A percentile compares a stretch with the other conserved stretches of the same genome.
Evolutionary conservation across 2,329 filamentous ascomycete genomes (phyloP).

Genomic region (Purpureocillium takamizusanense): DNA sequence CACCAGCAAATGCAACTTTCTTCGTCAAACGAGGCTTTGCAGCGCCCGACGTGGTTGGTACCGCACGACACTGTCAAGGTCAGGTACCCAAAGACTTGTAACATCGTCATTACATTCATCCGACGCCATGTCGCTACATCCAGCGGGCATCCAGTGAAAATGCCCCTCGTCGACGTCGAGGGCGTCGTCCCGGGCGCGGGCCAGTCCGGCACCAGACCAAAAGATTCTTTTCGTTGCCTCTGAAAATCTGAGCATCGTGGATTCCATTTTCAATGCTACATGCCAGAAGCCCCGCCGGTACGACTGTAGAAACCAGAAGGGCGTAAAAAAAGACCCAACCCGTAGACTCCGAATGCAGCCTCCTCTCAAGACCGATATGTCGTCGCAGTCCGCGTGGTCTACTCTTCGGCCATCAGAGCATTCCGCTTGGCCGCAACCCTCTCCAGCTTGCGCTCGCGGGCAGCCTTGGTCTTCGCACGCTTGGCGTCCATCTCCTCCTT

Average conservation of each 20-base stretch:
- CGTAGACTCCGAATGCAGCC: conserved; percentile 53
- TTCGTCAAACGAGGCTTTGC: too few relatives aligned
- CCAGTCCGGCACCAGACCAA: background rate
- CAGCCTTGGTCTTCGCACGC: conserved; percentile 99
- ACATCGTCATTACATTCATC: too few relatives aligned
- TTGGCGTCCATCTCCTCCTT: conserved; percentile 99
- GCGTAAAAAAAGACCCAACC: conserved; percentile 44
- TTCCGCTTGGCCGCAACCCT: conserved; percentile 85
- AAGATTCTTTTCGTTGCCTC: conserved; percentile 2
- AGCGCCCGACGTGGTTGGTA: too few relatives aligned
- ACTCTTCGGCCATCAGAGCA: conserved; percentile 67
- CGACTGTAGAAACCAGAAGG: conserved; percentile 38
- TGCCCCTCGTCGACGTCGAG: too few relatives aligned
- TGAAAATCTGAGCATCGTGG: conserved; percentile 31
- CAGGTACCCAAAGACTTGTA: too few relatives aligned
- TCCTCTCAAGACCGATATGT: conserved; percentile 41
- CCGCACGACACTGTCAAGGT: too few relatives aligned
- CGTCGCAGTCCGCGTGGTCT: conserved; percentile 35
- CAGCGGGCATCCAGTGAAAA: too few relatives aligned
- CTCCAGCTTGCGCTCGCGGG: conserved; percentile 95
- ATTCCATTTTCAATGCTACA: conserved; percentile 50
- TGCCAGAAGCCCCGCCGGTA: conserved; percentile 43
- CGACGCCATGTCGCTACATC: too few relatives aligned
- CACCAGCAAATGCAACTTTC: too few relatives aligned
- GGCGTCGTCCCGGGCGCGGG: background rate